These are phyloP conservation scores for Penicillium lagena DNA, from an alignment of 495 filamentous ascomycete genomes.

Conservation along the genomic window DNA sequence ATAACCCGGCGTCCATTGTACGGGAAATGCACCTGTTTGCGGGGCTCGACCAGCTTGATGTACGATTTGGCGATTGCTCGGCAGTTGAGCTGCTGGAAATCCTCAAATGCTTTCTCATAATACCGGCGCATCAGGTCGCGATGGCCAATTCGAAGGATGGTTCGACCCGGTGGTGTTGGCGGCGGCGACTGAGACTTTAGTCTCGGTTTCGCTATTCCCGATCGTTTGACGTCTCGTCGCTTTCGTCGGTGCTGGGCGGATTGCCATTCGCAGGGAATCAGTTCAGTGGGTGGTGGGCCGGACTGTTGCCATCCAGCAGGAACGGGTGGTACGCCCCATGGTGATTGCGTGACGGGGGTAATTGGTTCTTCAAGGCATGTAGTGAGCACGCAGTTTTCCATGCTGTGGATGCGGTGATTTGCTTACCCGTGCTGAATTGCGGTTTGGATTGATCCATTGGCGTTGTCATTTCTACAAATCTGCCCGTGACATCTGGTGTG, in stretches of 20 bases:
- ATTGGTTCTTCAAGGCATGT: constrained; percentile 2
- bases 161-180: constrained; percentile 18
- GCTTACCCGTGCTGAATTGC: constrained; percentile 17
- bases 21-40: constrained; percentile 77
- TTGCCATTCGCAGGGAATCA: constrained; percentile 36
- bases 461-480: constrained; percentile 26
- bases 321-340: constrained; percentile 13
- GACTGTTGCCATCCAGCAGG: constrained; percentile 15
- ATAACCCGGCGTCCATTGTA: constrained; percentile 57
- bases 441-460: constrained; percentile 13
- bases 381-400: neutral
- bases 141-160: constrained; percentile 51
- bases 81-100: constrained; percentile 42
- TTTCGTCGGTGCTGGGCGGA: constrained; percentile 24
- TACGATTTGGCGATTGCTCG: constrained; percentile 64
- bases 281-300: constrained; percentile 11
- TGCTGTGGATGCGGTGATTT: neutral
- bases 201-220: constrained; percentile 6
- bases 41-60: constrained; percentile 76
- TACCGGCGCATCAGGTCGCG: constrained; percentile 51
- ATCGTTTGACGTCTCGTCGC: constrained; percentile 18
- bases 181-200: constrained; percentile 20
- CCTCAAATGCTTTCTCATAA: constrained; percentile 46
- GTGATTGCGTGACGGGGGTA: constrained; percentile 5
- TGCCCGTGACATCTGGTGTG: constrained; percentile 31